Conservation (phyloP, 306 rosid genomes). For the Erythrophleum fordii region DNA sequence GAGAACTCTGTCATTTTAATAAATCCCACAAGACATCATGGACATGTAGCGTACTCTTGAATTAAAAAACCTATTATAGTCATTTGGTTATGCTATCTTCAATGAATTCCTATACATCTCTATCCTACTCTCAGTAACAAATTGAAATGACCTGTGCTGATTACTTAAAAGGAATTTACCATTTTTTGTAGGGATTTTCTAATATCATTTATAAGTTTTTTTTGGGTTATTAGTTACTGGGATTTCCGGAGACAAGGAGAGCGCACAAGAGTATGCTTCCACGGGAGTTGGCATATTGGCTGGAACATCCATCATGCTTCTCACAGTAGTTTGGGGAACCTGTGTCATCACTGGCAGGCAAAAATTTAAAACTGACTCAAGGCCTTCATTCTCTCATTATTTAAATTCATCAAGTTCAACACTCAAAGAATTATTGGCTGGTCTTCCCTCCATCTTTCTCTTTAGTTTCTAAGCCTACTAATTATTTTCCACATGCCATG, state of each 20-base stretch:
- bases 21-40: too few species aligned
- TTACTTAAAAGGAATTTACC: neutral
- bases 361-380: slow-evolving; percentile 31
- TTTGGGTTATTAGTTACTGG: slow-evolving; percentile 45
- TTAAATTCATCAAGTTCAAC: slow-evolving; percentile 31
- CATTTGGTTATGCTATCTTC: neutral
- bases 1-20: too few species aligned
- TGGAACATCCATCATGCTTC: slow-evolving; percentile 58
- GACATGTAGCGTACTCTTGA: too few species aligned
- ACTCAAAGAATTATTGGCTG: slow-evolving; percentile 43
- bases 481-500: neutral
- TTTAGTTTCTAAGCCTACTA: neutral
- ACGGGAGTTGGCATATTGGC: slow-evolving; percentile 60
- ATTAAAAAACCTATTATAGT: too few species aligned
- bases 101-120: neutral
- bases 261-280: slow-evolving; percentile 55
- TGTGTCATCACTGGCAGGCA: slow-evolving; percentile 56
- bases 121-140: neutral
- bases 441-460: slow-evolving; percentile 35
- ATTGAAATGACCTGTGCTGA: neutral
- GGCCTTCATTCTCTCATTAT: neutral
- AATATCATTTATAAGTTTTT: neutral
- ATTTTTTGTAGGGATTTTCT: neutral
- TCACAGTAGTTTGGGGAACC: slow-evolving; percentile 58
- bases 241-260: slow-evolving; percentile 47